phyloP scores from a whole-genome alignment of 2,329 filamentous ascomycete species.

The Rutstroemia sp. region DNA sequence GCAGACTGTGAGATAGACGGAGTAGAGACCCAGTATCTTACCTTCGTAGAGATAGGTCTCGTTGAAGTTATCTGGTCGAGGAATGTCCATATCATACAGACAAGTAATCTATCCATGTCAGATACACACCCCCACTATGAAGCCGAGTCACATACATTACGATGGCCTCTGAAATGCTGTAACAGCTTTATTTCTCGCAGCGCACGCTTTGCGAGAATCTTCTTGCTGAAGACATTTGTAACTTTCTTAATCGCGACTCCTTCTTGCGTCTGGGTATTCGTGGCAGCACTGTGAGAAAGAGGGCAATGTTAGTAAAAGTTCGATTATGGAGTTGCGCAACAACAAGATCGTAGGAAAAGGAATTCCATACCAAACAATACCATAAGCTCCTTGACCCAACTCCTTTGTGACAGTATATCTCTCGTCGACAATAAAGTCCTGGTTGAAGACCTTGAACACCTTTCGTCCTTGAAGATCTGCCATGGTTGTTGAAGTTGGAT shows the following conservation, averaged over 20 bases:
- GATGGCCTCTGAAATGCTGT: slow-evolving; percentile 90
- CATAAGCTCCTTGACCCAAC: slow-evolving; percentile 94
- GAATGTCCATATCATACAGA: slow-evolving; percentile 99
- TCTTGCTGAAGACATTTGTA: slow-evolving; percentile 99
- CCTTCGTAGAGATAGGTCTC: slow-evolving; percentile 99
- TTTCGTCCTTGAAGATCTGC: slow-evolving; percentile 55
- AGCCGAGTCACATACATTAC: slow-evolving; percentile 55
- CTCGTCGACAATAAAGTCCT: slow-evolving; percentile 98
- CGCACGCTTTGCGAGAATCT: slow-evolving; percentile 97
- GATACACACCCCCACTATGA: slow-evolving; percentile 16
- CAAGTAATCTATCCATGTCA: slow-evolving; percentile 76
- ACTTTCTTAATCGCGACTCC: slow-evolving; percentile 99
- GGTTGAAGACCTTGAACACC: slow-evolving; percentile 99
- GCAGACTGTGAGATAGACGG: not conserved
- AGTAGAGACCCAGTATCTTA: slow-evolving; percentile 31
- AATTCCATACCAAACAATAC: slow-evolving; percentile 81
- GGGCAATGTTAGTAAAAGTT: slow-evolving; percentile 21
- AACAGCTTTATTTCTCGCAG: slow-evolving; percentile 97
- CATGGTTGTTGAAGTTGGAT: slow-evolving; percentile 19
- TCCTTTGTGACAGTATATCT: slow-evolving; percentile 98
- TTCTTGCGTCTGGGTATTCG: slow-evolving; percentile 83
- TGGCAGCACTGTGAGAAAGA: slow-evolving; percentile 61
- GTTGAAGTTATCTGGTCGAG: slow-evolving; percentile 94
- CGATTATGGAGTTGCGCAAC: slow-evolving; percentile 13
- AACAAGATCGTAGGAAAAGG: slow-evolving; percentile 12